These are phyloP conservation scores for Alliaria petiolata DNA, from an alignment of 345 rosid genomes.

Conservation along the genomic window DNA sequence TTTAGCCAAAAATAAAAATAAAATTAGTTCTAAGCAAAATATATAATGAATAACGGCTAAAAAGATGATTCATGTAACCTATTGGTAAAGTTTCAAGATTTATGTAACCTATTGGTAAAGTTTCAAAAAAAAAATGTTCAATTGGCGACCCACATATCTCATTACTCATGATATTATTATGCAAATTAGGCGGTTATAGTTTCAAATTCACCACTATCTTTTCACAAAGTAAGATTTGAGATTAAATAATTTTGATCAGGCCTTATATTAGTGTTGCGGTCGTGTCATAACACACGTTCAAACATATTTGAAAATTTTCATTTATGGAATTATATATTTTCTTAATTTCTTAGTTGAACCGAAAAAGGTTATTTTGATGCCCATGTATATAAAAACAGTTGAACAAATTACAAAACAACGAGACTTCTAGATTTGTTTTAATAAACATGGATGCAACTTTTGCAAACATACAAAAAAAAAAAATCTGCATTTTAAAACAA, in stretches of 20 bases:
- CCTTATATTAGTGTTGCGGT: not conserved
- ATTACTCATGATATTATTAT: not conserved
- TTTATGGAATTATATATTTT: not conserved
- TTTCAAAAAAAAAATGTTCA: no score
- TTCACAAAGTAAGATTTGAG: not conserved
- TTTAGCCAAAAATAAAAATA: no score
- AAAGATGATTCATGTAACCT: no score
- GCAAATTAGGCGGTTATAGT: not conserved
- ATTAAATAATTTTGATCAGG: not conserved
- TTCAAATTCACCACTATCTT: not conserved
- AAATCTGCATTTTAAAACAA: not conserved
- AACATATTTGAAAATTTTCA: not conserved
- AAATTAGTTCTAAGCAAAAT: no score
- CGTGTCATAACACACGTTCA: not conserved
- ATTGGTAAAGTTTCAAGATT: no score
- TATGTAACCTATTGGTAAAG: no score
- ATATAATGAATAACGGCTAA: no score
- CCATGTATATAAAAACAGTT: not conserved
- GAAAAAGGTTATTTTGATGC: not conserved
- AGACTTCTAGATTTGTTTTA: not conserved
- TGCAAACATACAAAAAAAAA: not conserved
- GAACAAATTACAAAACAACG: slow-evolving; percentile 1
- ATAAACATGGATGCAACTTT: not conserved
- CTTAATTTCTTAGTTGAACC: not conserved
- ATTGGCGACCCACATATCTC: not conserved